Conservation (phyloP, 306 rosid genomes). For the Glycyrrhiza uralensis region DNA sequence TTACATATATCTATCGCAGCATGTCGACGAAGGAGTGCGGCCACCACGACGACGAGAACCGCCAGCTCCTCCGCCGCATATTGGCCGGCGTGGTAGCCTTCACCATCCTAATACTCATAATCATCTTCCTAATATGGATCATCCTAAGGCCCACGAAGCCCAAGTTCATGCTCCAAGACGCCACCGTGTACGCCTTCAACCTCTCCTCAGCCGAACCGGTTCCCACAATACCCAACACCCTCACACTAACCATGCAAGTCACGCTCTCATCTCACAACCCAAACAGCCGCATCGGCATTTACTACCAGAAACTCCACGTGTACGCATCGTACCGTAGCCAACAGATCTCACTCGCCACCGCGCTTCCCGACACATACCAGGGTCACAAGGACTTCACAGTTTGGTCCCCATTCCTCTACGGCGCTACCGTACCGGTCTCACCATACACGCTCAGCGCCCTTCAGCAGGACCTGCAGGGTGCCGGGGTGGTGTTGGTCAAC, state of each 20-base stretch:
- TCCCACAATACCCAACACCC: constrained; percentile 35
- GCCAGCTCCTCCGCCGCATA: constrained; percentile 31
- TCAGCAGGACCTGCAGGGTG: constrained; percentile 47
- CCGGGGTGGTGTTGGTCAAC: constrained; percentile 41
- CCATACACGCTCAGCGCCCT: constrained; percentile 38
- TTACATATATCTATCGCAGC: background rate
- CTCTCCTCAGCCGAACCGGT: constrained; percentile 12
- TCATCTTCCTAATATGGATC: constrained; percentile 49
- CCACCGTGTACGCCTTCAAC: constrained; percentile 60
- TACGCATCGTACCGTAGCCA: constrained; percentile 60
- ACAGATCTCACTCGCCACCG: constrained; percentile 50
- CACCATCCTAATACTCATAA: constrained; percentile 28
- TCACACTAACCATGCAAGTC: constrained; percentile 47
- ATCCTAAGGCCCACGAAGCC: constrained; percentile 66
- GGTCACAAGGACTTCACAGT: constrained; percentile 55
- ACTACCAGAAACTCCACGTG: constrained; percentile 40
- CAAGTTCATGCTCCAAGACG: constrained; percentile 59
- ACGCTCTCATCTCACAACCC: constrained; percentile 62
- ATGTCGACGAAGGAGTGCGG: constrained; percentile 58
- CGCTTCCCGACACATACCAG: constrained; percentile 56
- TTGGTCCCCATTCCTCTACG: constrained; percentile 74
- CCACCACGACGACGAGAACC: constrained; percentile 26
- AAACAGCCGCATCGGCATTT: constrained; percentile 55
- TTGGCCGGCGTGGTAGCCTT: background rate
- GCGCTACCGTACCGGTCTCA: constrained; percentile 45